A percentile compares a stretch with the other conserved stretches of the same genome.
Conservation (phyloP, 1,139 yeast species). For the Debaryomyces subglobosus region DNA sequence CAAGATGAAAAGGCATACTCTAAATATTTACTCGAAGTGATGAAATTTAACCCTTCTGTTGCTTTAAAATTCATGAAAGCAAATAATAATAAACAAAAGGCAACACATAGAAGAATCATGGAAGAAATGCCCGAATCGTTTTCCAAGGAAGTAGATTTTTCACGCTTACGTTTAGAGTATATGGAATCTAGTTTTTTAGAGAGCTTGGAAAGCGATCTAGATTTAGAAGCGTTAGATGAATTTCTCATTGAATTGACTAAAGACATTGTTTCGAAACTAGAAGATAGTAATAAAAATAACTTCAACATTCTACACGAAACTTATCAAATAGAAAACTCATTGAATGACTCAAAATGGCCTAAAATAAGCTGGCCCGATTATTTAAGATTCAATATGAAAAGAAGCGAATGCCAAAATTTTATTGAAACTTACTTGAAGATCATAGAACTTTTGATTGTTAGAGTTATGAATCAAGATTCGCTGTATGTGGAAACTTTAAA, state of each 20-base stretch:
- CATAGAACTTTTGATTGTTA: conserved; percentile 32
- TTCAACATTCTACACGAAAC: conserved; percentile 31
- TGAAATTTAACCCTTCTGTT: conserved; percentile 30
- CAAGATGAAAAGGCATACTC: conserved; percentile 28
- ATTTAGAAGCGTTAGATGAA: conserved; percentile 20
- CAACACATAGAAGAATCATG: conserved; percentile 36
- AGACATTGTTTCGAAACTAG: conserved; percentile 17
- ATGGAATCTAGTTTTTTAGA: conserved; percentile 35
- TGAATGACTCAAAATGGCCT: conserved; percentile 38
- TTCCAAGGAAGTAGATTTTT: conserved; percentile 26
- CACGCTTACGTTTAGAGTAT: conserved; percentile 33
- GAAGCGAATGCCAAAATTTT: conserved; percentile 33
- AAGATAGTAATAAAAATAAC: conserved; percentile 25
- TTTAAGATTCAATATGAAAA: conserved; percentile 25
- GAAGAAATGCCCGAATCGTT: conserved; percentile 28
- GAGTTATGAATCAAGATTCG: conserved; percentile 3
- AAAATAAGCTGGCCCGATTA: conserved; percentile 44
- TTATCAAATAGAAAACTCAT: conserved; percentile 32
- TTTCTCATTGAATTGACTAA: conserved; percentile 15
- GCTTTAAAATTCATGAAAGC: conserved; percentile 37
- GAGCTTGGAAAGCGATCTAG: conserved; percentile 11
- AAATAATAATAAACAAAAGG: conserved; percentile 29
- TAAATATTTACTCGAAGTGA: conserved; percentile 31
- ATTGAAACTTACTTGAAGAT: conserved; percentile 36
- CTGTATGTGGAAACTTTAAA: background rate